These are phyloP conservation scores for Mycena sp. DNA, from an alignment of 1,284 basidiomycete genomes.

Conservation along the genomic window DNA sequence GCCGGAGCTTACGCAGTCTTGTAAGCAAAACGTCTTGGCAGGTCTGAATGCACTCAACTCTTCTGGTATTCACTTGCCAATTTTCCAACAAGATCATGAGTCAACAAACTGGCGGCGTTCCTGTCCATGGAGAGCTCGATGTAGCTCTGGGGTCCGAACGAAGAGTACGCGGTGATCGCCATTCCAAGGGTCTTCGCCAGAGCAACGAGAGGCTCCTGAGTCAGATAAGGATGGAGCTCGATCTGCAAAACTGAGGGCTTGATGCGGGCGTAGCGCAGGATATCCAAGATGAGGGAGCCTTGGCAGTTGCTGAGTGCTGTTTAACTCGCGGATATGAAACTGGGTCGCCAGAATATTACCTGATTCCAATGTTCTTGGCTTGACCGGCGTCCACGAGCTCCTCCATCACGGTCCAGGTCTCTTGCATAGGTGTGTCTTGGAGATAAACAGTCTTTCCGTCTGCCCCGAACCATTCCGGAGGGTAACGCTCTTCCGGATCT, in stretches of 20 bases:
- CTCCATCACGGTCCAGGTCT: conserved; percentile 84
- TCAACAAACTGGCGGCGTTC: conserved; percentile 59
- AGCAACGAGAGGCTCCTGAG: conserved; percentile 70
- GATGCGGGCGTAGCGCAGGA: conserved; percentile 77
- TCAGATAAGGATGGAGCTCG: conserved; percentile 81
- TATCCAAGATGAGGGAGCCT: conserved; percentile 70
- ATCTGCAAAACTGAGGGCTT: conserved; percentile 79
- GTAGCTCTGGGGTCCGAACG: conserved; percentile 74
- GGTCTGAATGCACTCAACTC: conserved; percentile 50
- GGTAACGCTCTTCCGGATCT: conserved; percentile 78
- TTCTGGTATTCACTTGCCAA: conserved; percentile 64
- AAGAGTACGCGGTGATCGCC: conserved; percentile 79
- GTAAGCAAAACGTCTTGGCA: not conserved
- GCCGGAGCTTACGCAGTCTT: conserved; percentile 52
- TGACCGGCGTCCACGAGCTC: conserved; percentile 74
- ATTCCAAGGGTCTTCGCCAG: conserved; percentile 70
- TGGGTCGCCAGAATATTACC: conserved; percentile 44
- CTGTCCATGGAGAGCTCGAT: conserved; percentile 69
- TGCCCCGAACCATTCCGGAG: conserved; percentile 80
- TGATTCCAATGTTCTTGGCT: conserved; percentile 80
- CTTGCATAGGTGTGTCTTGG: conserved; percentile 67
- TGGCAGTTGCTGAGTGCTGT: conserved; percentile 63
- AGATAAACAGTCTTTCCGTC: conserved; percentile 60
- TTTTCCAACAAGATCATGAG: conserved; percentile 55
- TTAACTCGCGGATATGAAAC: not conserved